Evolutionary conservation across 805 yeast genomes (phyloP).

Genomic region (Lachancea lanzarotensis): DNA sequence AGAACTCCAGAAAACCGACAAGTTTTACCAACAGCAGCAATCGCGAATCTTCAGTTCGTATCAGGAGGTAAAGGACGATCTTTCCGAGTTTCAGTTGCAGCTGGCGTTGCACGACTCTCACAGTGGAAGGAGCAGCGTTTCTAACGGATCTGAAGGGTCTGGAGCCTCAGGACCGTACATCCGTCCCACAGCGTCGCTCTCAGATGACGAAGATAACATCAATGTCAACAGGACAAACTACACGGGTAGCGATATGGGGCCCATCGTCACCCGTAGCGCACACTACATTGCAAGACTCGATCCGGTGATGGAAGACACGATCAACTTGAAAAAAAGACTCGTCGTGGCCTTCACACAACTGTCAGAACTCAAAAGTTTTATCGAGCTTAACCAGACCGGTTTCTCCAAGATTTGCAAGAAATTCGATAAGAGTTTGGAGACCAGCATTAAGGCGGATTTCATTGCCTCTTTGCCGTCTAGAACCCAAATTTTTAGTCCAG

Average conservation of each 20-base stretch:
- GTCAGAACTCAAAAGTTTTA: constrained; percentile 75
- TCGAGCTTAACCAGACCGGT: constrained; percentile 83
- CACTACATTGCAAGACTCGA: constrained; percentile 7
- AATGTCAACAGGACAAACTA: neutral
- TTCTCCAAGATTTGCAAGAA: constrained; percentile 86
- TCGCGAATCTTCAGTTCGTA: constrained; percentile 34
- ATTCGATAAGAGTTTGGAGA: constrained; percentile 75
- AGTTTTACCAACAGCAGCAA: constrained; percentile 66
- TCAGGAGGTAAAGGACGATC: constrained; percentile 53
- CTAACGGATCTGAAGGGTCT: constrained; percentile 3
- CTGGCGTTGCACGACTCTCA: constrained; percentile 2
- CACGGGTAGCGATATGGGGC: constrained; percentile 7
- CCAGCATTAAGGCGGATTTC: constrained; percentile 54
- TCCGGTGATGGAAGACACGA: constrained; percentile 31
- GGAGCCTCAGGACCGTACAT: constrained; percentile 2
- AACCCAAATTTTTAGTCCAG: constrained; percentile 49
- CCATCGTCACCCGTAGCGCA: constrained; percentile 7
- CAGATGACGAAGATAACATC: constrained; percentile 13
- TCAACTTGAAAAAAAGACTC: constrained; percentile 62
- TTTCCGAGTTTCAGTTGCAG: constrained; percentile 48
- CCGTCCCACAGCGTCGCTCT: constrained; percentile 4
- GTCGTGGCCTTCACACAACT: constrained; percentile 63
- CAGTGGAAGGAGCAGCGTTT: constrained; percentile 7
- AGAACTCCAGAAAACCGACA: constrained; percentile 70
- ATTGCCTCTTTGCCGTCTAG: constrained; percentile 40